A percentile compares a stretch with the other conserved stretches of the same genome.
Evolutionary conservation across 495 filamentous ascomycete species (phyloP).

Genomic region (Aspergillus biplanus): DNA sequence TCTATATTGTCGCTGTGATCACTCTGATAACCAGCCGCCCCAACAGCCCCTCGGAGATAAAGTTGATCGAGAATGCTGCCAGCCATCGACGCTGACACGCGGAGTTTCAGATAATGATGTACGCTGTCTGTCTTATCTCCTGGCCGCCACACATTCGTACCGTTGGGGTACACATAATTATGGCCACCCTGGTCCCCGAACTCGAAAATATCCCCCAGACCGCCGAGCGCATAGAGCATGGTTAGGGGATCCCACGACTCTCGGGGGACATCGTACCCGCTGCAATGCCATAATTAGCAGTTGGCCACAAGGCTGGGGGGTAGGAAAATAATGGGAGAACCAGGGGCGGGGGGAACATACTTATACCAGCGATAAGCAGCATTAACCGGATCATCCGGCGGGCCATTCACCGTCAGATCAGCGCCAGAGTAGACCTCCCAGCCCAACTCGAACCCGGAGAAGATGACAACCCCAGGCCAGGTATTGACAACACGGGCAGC

Average conservation of each 20-base stretch:
- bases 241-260: slow-evolving; percentile 52
- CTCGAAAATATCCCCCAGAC: slow-evolving; percentile 36
- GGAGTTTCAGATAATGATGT: neutral
- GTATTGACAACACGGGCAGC: slow-evolving; percentile 44
- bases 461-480: slow-evolving; percentile 41
- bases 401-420: slow-evolving; percentile 34
- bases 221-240: slow-evolving; percentile 45
- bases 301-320: neutral
- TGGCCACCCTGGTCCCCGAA: slow-evolving; percentile 12
- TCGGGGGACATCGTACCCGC: slow-evolving; percentile 16
- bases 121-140: neutral
- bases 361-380: slow-evolving; percentile 45
- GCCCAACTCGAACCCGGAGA: slow-evolving; percentile 43
- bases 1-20: too few relatives aligned
- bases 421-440: slow-evolving; percentile 37
- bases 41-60: neutral
- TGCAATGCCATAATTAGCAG: neutral
- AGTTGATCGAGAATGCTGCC: neutral
- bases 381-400: slow-evolving; percentile 37
- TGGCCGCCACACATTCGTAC: slow-evolving; percentile 10
- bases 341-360: too few relatives aligned
- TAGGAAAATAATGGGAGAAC: neutral
- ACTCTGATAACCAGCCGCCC: too few relatives aligned
- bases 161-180: slow-evolving; percentile 16
- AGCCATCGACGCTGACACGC: neutral